These are phyloP conservation scores for Clonostachys chloroleuca DNA, from an alignment of 2,329 filamentous ascomycete species.

Conservation along the genomic window DNA sequence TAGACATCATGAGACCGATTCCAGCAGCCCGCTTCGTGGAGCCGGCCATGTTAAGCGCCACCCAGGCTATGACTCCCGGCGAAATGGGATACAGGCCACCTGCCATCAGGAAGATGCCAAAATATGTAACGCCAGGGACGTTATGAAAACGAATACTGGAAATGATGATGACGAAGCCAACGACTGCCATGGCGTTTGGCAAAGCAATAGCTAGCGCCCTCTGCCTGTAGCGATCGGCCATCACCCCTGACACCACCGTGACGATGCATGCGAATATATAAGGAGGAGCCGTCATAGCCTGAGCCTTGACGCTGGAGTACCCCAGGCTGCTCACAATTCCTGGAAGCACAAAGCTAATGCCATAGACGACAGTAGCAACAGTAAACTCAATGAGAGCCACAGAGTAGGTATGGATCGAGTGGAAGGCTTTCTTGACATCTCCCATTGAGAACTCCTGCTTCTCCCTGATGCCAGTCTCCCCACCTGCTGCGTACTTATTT, in stretches of 20 bases:
- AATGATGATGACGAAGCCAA: not conserved
- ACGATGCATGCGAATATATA: constrained; percentile 29
- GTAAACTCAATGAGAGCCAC: constrained; percentile 43
- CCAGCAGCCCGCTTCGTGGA: constrained; percentile 1
- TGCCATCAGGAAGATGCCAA: not conserved
- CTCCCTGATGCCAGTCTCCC: not conserved
- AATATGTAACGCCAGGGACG: not conserved
- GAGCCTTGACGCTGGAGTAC: constrained; percentile 51
- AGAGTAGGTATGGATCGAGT: constrained; percentile 40
- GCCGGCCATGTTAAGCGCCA: not conserved
- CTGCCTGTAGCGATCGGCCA: not conserved
- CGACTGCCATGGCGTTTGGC: not conserved
- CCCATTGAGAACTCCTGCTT: constrained; percentile 41
- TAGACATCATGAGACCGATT: not conserved
- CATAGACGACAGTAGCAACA: constrained; percentile 56
- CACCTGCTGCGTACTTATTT: constrained; percentile 41
- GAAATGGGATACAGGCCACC: constrained; percentile 1
- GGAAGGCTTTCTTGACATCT: constrained; percentile 63
- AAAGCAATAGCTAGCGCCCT: not conserved
- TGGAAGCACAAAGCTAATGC: constrained; percentile 56
- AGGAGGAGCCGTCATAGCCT: constrained; percentile 60
- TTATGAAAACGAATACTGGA: not conserved
- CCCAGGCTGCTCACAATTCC: constrained; percentile 59
- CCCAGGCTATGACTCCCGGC: not conserved
- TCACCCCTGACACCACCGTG: not conserved